Evolutionary conservation across 2,329 filamentous ascomycete species (phyloP), one percentile per base, ranked within the genome.

Genomic region (Colletotrichum noveboracense): DNA sequence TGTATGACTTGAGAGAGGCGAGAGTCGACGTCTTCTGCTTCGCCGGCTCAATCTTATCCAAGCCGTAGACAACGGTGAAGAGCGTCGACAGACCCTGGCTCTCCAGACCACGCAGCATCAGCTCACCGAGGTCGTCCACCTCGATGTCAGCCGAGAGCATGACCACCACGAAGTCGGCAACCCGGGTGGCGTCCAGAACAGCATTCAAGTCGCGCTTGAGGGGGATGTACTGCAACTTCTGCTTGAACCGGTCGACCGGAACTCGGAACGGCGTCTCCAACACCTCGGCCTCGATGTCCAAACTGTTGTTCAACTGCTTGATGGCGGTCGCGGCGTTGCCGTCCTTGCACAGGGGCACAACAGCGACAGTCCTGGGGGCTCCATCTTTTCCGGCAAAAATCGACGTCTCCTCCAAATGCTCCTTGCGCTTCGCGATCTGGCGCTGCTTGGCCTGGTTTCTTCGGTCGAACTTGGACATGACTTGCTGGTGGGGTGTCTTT

Each of bases 381-480:
- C 94, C 96, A 86, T 98, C 94, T 71, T 92, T 92, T 6, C 96
- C 97, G n/a, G 91, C 86, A 81, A 99, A 99, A 26, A 99, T 88
- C 48, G 92, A 95, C 0, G 91, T 93, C 68, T 95, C 94, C 79
- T 94, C 94, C 64, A 94, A 89, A 82, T 97, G 94, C 80, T 97
- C 95, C 82, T 93, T 93, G 82, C 96, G 93, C 86, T 98, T 98
- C 79, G 93, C 89, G 77, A 94, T 88, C 81, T 96, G 94, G 84
- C 94, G 93, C 88, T 99, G 97, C 85, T 96, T 96, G 80, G 95
- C 95, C 88, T 98, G 95, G 85, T 99, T 98, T 80, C 95, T 93
- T 76, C 97, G 94, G 85, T 98, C 96, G 84, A 99, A 91, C 86
- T 98, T 99, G 75, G 96, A 98, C 95, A 98, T 96, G 86, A 98